Evolutionary conservation across 441 rosid species (phyloP).

Genomic region (Adansonia grandidieri): DNA sequence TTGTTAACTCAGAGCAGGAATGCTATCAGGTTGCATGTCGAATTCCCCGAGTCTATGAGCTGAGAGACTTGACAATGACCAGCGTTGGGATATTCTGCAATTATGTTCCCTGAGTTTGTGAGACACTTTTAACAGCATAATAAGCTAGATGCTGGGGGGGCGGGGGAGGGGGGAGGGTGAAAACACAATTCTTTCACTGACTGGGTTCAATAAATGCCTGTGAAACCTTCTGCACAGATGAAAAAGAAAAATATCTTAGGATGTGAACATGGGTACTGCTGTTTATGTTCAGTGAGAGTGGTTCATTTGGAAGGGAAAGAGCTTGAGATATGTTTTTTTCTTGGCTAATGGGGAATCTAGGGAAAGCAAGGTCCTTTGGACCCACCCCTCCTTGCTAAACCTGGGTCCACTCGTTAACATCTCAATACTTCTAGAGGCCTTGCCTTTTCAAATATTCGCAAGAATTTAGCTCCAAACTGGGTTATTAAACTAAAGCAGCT

Average conservation of each 20-base stretch:
- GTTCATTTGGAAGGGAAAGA: slow-evolving; percentile 6
- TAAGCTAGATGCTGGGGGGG: slow-evolving; percentile 6
- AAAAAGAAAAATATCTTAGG: slow-evolving; percentile 1
- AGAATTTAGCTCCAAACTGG: neutral
- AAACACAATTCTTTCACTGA: neutral
- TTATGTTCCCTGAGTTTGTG: slow-evolving; percentile 2
- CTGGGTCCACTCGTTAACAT: neutral
- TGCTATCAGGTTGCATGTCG: neutral
- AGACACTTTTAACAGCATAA: neutral
- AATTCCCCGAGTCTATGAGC: slow-evolving; percentile 3
- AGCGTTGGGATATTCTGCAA: slow-evolving; percentile 6
- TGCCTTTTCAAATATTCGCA: neutral
- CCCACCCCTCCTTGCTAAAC: no score
- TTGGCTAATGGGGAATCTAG: no score
- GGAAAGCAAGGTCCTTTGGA: no score
- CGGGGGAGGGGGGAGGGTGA: neutral
- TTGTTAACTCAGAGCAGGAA: neutral
- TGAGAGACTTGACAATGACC: neutral
- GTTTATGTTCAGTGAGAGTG: neutral
- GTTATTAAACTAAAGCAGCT: neutral
- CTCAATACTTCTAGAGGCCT: neutral
- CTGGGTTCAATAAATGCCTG: slow-evolving; percentile 10
- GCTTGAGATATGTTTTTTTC: neutral
- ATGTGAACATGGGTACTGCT: neutral
- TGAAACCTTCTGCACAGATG: slow-evolving; percentile 13